These are phyloP conservation scores for Eimeria tenella DNA, from an alignment of 169 alveolate species.

Conservation along the genomic window DNA sequence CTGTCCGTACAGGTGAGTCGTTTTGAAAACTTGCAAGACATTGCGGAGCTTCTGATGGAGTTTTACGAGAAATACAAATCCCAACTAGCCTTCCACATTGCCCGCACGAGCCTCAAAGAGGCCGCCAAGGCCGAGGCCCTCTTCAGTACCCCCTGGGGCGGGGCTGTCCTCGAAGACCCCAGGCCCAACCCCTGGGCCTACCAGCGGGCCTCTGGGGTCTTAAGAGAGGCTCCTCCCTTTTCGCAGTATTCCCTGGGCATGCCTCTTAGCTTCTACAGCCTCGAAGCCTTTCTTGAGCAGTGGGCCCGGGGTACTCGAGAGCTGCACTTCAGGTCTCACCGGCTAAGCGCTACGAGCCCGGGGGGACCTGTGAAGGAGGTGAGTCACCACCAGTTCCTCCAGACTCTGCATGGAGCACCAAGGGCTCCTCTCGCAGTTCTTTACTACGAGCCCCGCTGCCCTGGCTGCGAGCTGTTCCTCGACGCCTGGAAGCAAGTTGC, in stretches of 20 bases:
- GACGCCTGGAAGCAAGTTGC: slow-evolving; percentile 17
- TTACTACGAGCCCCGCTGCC: slow-evolving; percentile 43
- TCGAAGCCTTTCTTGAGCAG: not conserved
- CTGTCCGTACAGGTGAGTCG: slow-evolving; percentile 28
- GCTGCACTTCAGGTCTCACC: slow-evolving; percentile 54
- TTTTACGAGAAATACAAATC: not conserved
- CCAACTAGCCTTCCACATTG: slow-evolving; percentile 46
- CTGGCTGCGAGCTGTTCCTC: slow-evolving; percentile 30
- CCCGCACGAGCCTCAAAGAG: slow-evolving; percentile 3
- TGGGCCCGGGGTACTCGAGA: slow-evolving; percentile 6
- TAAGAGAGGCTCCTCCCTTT: slow-evolving; percentile 23
- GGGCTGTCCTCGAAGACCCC: slow-evolving; percentile 36
- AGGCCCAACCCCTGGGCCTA: slow-evolving; percentile 12
- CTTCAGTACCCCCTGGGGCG: slow-evolving; percentile 59
- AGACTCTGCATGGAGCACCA: not conserved
- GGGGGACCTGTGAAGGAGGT: slow-evolving; percentile 36
- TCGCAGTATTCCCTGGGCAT: slow-evolving; percentile 46
- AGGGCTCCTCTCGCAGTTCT: slow-evolving; percentile 28
- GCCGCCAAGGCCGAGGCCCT: slow-evolving; percentile 28
- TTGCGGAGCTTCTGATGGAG: slow-evolving; percentile 47
- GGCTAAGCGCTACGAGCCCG: not conserved
- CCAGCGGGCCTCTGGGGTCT: slow-evolving; percentile 1
- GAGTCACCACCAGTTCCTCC: slow-evolving; percentile 15
- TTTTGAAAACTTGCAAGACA: slow-evolving; percentile 56
- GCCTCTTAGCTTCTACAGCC: slow-evolving; percentile 51